These are phyloP conservation scores for Marsdenia floribunda DNA, from an alignment of 257 asterid genomes.

Conservation along the genomic window DNA sequence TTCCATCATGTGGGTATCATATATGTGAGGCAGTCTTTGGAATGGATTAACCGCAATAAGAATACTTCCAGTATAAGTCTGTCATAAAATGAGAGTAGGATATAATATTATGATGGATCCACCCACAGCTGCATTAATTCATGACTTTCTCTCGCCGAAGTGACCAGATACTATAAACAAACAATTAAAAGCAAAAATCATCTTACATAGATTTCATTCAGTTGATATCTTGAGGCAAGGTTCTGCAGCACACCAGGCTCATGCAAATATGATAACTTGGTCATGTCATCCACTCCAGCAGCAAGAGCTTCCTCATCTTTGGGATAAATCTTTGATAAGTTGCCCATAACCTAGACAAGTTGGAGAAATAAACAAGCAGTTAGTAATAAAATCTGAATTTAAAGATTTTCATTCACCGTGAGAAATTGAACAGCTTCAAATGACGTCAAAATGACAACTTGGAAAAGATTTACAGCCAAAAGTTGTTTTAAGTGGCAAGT, in stretches of 20 bases:
- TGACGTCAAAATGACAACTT: neutral
- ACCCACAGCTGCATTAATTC: slow-evolving; percentile 19
- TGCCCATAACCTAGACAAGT: slow-evolving; percentile 45
- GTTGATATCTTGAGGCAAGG: slow-evolving; percentile 82
- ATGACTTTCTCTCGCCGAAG: slow-evolving; percentile 19
- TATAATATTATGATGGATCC: slow-evolving; percentile 23
- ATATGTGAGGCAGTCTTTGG: slow-evolving; percentile 93
- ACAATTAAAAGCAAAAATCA: slow-evolving; percentile 16
- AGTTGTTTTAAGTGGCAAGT: neutral
- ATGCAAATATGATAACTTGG: slow-evolving; percentile 89
- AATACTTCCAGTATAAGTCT: slow-evolving; percentile 98
- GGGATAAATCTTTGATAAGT: slow-evolving; percentile 60
- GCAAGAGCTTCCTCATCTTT: slow-evolving; percentile 94
- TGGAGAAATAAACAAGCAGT: slow-evolving; percentile 10
- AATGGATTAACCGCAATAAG: slow-evolving; percentile 98
- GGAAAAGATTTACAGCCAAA: neutral
- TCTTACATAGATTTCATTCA: slow-evolving; percentile 86
- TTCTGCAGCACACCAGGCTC: slow-evolving; percentile 97
- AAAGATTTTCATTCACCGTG: slow-evolving; percentile 7
- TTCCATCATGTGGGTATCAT: slow-evolving; percentile 83
- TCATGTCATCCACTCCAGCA: slow-evolving; percentile 98
- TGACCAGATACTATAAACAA: slow-evolving; percentile 13
- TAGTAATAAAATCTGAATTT: slow-evolving; percentile 2
- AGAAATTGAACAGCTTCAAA: neutral
- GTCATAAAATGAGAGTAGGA: slow-evolving; percentile 36